Base-by-base conservation (phyloP, 164 flowering plant genomes). In the Sedum album region DNA sequence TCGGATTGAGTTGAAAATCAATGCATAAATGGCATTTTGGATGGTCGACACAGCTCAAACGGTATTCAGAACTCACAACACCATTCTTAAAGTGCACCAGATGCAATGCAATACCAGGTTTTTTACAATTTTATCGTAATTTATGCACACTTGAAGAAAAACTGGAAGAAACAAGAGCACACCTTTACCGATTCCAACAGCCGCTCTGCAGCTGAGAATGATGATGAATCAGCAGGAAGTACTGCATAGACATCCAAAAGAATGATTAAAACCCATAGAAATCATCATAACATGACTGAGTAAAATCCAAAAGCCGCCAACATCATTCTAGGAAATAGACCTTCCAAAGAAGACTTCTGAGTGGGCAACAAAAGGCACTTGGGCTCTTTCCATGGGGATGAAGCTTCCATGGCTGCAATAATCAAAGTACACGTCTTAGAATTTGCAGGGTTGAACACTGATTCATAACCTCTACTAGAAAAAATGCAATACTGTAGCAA, bases 151-250 rank as follows among this genome's bases (percentile, higher is more conserved):
- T 41, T 4, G 44, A 26, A 69, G 23, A 38, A 51, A 41, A 20
- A 28, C 26, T 38, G 10, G 70, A 35, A 14, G 11, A 15, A 48
- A 10, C 49, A 64, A 31, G 36, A 67, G 64, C 74, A 75, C 35
- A 94, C 99, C 99, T 94, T 94, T 65, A 88, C 94, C 38, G 73
- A 70, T 76, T 90, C 92, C 26, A 73, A 76, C 94, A 95, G 83
- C 80, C 84, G 87, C 80, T 84, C 88, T 15, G 96, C 97, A 30
- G 94, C 87, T 69, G 76, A 66, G 69, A 79, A 77, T 28, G 99
- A 77, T 28, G 99, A 90, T 66, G 96, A 86, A 68, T 88, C 97
- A 55, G 75, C 72, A 44, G 61, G 5, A 55, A 55, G 14, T 10
- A 31, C 61, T 55, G 31, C 26, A 10, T 17, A 55, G 11, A 9